These are phyloP conservation scores for Apostasia shenzhenica DNA, from an alignment of 106 monocot genomes.

Conservation along the genomic window DNA sequence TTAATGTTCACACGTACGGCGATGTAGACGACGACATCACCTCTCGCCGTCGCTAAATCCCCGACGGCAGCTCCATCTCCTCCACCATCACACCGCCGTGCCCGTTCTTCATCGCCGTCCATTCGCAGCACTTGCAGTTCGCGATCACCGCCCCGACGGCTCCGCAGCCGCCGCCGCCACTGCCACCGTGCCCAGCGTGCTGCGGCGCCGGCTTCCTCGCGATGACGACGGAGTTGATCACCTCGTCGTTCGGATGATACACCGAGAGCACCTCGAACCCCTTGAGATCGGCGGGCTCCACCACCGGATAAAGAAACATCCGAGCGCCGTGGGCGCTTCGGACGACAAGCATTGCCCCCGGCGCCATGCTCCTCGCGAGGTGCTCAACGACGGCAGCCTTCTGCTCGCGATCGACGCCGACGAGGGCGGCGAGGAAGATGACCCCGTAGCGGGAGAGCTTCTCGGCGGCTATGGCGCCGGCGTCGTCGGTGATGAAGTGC, in stretches of 20 bases:
- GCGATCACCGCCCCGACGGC: conserved; percentile 1
- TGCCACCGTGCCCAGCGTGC: neutral
- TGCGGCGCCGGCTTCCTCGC: conserved; percentile 29
- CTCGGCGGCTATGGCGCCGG: neutral
- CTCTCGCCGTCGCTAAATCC: too few relatives aligned
- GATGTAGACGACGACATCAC: too few relatives aligned
- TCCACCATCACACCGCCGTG: conserved; percentile 42
- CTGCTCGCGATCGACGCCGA: conserved; percentile 42
- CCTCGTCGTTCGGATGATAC: conserved; percentile 67
- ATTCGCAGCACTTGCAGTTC: conserved; percentile 48
- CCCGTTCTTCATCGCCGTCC: conserved; percentile 12
- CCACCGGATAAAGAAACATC: conserved; percentile 80
- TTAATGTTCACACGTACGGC: too few relatives aligned
- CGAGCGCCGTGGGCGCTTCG: conserved; percentile 78
- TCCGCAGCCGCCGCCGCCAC: neutral
- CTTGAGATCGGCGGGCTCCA: conserved; percentile 30
- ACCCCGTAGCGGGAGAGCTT: conserved; percentile 43
- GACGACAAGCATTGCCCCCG: conserved; percentile 57
- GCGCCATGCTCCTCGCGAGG: conserved; percentile 53
- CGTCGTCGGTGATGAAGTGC: conserved; percentile 60
- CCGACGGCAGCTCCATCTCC: conserved; percentile 13
- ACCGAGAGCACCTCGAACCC: conserved; percentile 66
- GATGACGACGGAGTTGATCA: conserved; percentile 80
- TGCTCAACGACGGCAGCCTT: conserved; percentile 60
- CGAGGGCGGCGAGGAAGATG: conserved; percentile 73